Base-by-base conservation (phyloP, 2,329 filamentous ascomycete species). In the Ophiostoma triangulosporum region DNA sequence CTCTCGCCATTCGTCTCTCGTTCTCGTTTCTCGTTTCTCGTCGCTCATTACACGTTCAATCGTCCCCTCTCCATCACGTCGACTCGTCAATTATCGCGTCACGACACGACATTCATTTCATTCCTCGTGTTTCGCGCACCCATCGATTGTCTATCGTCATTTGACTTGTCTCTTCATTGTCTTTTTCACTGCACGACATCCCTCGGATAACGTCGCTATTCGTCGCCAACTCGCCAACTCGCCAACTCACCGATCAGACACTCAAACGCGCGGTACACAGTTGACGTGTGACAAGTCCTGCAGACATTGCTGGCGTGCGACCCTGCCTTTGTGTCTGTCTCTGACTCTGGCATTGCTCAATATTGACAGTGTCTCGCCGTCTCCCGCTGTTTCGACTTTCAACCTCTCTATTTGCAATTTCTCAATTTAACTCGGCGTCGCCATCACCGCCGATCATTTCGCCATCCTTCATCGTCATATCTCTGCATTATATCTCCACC, bases 291-390 rank as follows among this genome's bases (percentile, higher is more conserved):
- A n/a, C n/a, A n/a, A n/a, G n/a, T n/a, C n/a, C n/a, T n/a, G n/a
- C n/a, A n/a, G 20, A 43, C 38, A 6, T 12, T 11, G 14, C 14
- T 5, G 20, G 15, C 38, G 20, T 43, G 20, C 20, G 38, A 43
- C 38, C 22, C 38, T 43, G 38, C n/a, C n/a, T n/a, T n/a, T n/a
- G n/a, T n/a, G n/a, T n/a, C n/a, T 26, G n/a, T 20, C 38, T 43
- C 38, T 17, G 20, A 12, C 38, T 17, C 7, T 26, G 22, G 22
- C 27, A 8, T 15, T 15, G n/a, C 12, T 29, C 35, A 45, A n/a
- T n/a, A 33, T 49, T 38, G 52, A 53, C 40, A 35, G 52, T 36
- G 15, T 54, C 48, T 45, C 52, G 20, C 43, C 33, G 45, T 53
- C 33, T 50, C 52, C 52, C 24, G 14, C 38, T 24, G 43, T 38